Base-by-base conservation (phyloP, 768 basidiomycete species). In the Calvatia gigantea region DNA sequence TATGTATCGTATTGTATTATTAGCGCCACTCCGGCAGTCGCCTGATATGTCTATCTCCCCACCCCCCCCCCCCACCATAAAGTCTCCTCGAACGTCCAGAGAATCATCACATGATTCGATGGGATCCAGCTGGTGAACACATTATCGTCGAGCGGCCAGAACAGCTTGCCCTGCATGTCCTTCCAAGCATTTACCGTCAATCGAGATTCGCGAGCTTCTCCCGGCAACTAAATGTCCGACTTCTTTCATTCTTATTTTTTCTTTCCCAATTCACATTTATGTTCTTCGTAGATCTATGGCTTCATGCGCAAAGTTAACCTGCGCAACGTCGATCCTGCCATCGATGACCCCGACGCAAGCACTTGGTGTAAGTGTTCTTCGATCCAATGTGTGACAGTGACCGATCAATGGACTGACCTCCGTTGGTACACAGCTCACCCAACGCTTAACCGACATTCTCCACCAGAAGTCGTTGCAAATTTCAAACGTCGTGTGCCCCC, bases 271-370 rank as follows among this genome's bases (percentile, higher is more conserved):
- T 43, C 37, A 19, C 54, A 41, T 31, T 46, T 46, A 31, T 51
- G 41, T 47, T 41, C 43, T 39, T 48, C 19, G 3, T 64, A 96
- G 94, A 97, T 97, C 73, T 97, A 97, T 77, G 94, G 94, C 61
- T 97, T 94, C 79, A 95, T 95, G 91, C 92, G 94, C 73, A 95
- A 96, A 73, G 91, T 96, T 69, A 95, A 94, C 77, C 80, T 95
- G 64, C 88, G 91, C 69, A 94, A 95, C 74, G 89, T 94, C 70
- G 93, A 95, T 77, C 90, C 91, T 60, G 91, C 90, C 59, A 94
- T 94, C 62, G 89, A 91, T 73, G 94, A 96, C 74, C 93, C 93
- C 59, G 94, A 97, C 75, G 94, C 93, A 12, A 94, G 91, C 70
- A 94, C 93, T 60, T 97, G 94, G 94, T 94, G 93, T 95, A 77